Conservation (phyloP, 75 land plant species). For the Pinus tabuliformis region DNA sequence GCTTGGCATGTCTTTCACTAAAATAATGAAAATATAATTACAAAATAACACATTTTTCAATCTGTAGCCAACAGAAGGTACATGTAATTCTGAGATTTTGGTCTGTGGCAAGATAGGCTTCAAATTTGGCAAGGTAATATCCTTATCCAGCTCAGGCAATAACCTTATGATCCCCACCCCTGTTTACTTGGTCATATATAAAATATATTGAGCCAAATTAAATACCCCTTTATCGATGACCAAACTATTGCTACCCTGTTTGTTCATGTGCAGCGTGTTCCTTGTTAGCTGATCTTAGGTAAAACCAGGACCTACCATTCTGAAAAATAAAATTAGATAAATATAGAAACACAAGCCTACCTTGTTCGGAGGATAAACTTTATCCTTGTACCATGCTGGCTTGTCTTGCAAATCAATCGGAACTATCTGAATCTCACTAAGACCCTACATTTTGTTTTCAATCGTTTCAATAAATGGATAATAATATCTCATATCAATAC, state of each 20-base stretch:
- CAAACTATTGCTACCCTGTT: no score
- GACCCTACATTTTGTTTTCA: conserved; percentile 21
- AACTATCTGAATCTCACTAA: conserved; percentile 30
- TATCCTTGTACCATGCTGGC: conserved; percentile 25
- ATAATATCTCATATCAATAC: background rate
- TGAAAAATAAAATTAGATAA: background rate
- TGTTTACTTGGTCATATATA: background rate
- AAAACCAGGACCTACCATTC: background rate
- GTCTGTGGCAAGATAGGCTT: no score
- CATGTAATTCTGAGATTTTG: no score
- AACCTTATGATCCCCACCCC: background rate
- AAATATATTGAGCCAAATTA: background rate
- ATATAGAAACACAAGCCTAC: background rate
- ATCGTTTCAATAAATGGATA: background rate
- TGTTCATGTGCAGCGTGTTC: no score
- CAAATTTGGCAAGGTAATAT: no score
- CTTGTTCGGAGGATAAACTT: conserved; percentile 38
- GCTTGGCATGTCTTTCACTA: no score
- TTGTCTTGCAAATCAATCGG: conserved; percentile 17
- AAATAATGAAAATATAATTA: no score
- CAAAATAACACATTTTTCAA: no score
- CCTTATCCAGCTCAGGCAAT: background rate
- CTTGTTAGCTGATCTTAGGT: background rate
- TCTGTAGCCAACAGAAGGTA: no score
- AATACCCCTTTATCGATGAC: background rate